These are phyloP conservation scores for Scedosporium aurantiacum DNA, from an alignment of 2,329 filamentous ascomycete species.

Conservation along the genomic window DNA sequence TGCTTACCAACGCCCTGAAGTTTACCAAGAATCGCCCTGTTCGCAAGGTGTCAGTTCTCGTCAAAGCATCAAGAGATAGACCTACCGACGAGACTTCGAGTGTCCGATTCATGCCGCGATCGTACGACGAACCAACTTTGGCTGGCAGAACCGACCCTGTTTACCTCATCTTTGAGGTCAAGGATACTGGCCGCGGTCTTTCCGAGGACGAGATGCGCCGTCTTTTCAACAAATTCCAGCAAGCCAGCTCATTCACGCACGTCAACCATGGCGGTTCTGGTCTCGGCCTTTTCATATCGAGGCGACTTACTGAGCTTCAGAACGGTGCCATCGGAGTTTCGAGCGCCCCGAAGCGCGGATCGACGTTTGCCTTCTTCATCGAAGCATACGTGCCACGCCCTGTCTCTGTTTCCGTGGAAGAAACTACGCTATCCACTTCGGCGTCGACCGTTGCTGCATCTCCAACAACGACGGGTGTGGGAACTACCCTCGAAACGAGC, in stretches of 20 bases:
- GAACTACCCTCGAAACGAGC: background rate
- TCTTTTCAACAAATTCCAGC: conserved; percentile 69
- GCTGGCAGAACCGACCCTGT: conserved; percentile 30
- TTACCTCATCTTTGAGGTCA: conserved; percentile 62
- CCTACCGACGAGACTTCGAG: conserved; percentile 29
- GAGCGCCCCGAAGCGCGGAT: conserved; percentile 57
- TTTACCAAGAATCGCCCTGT: conserved; percentile 57
- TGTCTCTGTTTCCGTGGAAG: conserved; percentile 25
- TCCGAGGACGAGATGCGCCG: conserved; percentile 60
- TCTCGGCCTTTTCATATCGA: conserved; percentile 67
- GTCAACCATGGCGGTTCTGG: conserved; percentile 72
- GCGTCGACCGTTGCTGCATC: background rate
- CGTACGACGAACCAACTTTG: conserved; percentile 1
- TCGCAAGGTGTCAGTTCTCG: conserved; percentile 39
- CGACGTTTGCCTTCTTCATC: conserved; percentile 66
- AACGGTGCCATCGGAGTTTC: conserved; percentile 69
- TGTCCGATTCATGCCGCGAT: conserved; percentile 48
- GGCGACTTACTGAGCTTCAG: conserved; percentile 69
- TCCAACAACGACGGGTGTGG: background rate
- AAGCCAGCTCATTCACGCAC: conserved; percentile 65
- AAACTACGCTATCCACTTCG: conserved; percentile 24
- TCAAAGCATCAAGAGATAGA: conserved; percentile 30
- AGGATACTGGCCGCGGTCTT: conserved; percentile 67
- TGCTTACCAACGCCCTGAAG: conserved; percentile 72
- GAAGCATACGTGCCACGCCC: conserved; percentile 39